These are phyloP conservation scores for Candida pseudoviswanathii DNA, from an alignment of 1,139 yeast species.

Conservation along the genomic window DNA sequence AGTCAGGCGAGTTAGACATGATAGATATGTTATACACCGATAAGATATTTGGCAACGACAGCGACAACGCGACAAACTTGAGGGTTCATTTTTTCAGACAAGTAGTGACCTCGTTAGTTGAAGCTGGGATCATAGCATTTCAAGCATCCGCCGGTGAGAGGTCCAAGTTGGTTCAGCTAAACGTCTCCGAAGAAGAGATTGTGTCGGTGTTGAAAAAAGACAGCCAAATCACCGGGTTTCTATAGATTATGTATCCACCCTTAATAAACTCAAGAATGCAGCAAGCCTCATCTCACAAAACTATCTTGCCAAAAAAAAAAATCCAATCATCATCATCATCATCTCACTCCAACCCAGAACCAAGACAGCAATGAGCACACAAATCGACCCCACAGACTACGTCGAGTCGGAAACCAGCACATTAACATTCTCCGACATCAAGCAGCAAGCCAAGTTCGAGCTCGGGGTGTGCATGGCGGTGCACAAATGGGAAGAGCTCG, in stretches of 20 bases:
- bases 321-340: background rate
- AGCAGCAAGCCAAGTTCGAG: conserved; percentile 82
- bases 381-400: conserved; percentile 49
- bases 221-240: conserved; percentile 22
- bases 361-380: conserved; percentile 8
- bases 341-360: background rate
- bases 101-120: conserved; percentile 67
- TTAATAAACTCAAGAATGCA: background rate
- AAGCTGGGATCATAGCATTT: conserved; percentile 72
- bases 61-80: conserved; percentile 20
- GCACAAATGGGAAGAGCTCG: conserved; percentile 84
- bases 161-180: conserved; percentile 60
- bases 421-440: conserved; percentile 58
- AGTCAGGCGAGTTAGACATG: conserved; percentile 1
- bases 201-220: conserved; percentile 61
- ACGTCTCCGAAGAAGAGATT: conserved; percentile 72
- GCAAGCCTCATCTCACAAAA: conserved; percentile 4
- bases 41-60: conserved; percentile 6
- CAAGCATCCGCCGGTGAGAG: conserved; percentile 74
- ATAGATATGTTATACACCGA: conserved; percentile 14
- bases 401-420: conserved; percentile 44
- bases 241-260: background rate
- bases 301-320: conserved; percentile 3
- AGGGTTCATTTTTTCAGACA: conserved; percentile 50
- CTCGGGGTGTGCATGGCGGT: conserved; percentile 92